These are phyloP conservation scores for Pezicula rhizophila DNA, from an alignment of 2,329 filamentous ascomycete genomes.

Conservation along the genomic window DNA sequence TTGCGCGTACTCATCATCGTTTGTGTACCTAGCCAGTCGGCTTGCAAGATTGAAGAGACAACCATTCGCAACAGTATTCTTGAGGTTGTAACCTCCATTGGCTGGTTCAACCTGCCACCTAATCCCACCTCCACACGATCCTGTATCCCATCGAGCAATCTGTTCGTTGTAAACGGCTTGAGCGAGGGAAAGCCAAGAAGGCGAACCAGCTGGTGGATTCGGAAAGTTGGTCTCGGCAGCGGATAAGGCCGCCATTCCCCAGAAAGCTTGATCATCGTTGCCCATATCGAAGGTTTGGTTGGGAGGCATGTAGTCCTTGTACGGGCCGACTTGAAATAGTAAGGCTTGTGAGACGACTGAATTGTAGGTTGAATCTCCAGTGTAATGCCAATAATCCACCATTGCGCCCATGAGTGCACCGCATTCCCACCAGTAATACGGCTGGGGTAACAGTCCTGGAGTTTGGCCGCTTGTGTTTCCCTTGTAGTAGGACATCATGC, in stretches of 20 bases:
- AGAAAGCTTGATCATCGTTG: constrained; percentile 71
- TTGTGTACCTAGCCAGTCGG: constrained; percentile 67
- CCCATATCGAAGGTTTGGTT: constrained; percentile 62
- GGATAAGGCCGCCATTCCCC: constrained; percentile 62
- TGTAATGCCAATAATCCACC: constrained; percentile 79
- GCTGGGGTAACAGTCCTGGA: constrained; percentile 40
- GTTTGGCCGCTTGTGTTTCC: constrained; percentile 41
- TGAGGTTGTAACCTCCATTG: constrained; percentile 77
- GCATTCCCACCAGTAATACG: constrained; percentile 57
- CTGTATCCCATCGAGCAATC: constrained; percentile 62
- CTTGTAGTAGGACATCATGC: constrained; percentile 47
- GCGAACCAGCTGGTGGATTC: constrained; percentile 45
- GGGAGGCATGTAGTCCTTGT: constrained; percentile 70
- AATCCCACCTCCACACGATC: constrained; percentile 63
- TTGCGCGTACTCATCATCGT: constrained; percentile 66
- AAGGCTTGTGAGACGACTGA: constrained; percentile 59
- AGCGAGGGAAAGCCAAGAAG: constrained; percentile 63
- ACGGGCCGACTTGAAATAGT: constrained; percentile 65
- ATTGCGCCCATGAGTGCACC: constrained; percentile 64
- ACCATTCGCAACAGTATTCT: constrained; percentile 54
- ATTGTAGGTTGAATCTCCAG: constrained; percentile 66
- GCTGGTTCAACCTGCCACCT: constrained; percentile 79
- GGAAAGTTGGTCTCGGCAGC: constrained; percentile 62
- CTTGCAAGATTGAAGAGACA: constrained; percentile 56
- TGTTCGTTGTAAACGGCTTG: constrained; percentile 79